Conservation (phyloP, 148 eudicot species). For the Arctostaphylos glauca region DNA sequence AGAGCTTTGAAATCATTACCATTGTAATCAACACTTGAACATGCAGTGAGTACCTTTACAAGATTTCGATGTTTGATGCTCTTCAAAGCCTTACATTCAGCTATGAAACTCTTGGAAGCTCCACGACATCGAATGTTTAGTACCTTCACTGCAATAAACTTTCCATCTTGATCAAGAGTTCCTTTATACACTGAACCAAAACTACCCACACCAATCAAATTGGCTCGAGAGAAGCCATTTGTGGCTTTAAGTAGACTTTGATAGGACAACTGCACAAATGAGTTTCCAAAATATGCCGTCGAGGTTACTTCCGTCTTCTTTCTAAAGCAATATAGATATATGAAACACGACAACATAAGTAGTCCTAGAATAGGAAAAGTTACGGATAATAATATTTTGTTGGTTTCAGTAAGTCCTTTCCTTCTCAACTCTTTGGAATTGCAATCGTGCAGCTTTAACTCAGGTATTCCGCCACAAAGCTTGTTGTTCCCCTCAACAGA, state of each 20-base stretch:
- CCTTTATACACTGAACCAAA: not conserved
- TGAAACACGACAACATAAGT: no score
- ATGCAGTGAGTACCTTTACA: not conserved
- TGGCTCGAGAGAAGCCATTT: not conserved
- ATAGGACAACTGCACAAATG: no score
- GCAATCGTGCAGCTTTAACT: no score
- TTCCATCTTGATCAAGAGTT: not conserved
- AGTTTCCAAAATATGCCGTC: no score
- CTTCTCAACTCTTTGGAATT: no score
- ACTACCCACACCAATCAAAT: not conserved
- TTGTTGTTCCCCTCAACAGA: constrained; percentile 3
- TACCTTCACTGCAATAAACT: not conserved
- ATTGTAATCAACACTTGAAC: not conserved
- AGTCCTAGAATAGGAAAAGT: no score
- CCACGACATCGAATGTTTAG: not conserved
- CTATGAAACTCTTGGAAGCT: not conserved
- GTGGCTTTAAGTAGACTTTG: no score
- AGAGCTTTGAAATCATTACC: not conserved
- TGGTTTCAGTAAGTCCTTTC: no score
- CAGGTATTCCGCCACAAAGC: no score
- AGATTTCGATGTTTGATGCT: not conserved
- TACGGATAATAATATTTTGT: no score
- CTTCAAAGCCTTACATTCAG: not conserved
- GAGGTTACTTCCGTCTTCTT: no score
- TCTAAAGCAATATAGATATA: no score